Evolutionary conservation across 768 basidiomycete species (phyloP).

Genomic region (Strobilomyces confusus): DNA sequence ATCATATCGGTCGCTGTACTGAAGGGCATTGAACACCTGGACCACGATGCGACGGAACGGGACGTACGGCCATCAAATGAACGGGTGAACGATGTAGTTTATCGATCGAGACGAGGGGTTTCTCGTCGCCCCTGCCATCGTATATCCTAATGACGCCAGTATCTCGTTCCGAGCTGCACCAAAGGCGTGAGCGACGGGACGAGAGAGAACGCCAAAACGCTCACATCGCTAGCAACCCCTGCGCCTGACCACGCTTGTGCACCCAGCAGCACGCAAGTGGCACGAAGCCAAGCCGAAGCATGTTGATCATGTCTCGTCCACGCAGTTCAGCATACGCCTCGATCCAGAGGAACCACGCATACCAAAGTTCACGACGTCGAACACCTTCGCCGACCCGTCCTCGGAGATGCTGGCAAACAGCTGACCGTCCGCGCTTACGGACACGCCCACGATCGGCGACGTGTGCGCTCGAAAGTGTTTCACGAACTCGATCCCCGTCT

Average conservation of each 20-base stretch:
- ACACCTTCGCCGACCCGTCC: conserved; percentile 90
- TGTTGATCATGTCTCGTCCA: conserved; percentile 93
- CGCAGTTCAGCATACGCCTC: background rate
- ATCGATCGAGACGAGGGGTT: conserved; percentile 70
- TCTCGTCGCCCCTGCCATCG: conserved; percentile 84
- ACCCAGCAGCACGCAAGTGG: conserved; percentile 96
- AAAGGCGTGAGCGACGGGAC: conserved; percentile 13
- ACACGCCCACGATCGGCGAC: conserved; percentile 70
- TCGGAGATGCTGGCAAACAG: conserved; percentile 89
- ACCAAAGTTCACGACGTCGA: conserved; percentile 99
- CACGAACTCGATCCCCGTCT: conserved; percentile 92
- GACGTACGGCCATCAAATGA: conserved; percentile 81
- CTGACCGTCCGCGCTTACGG: conserved; percentile 88
- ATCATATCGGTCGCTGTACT: conserved; percentile 92
- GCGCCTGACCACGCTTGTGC: conserved; percentile 82
- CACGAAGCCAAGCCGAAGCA: conserved; percentile 81
- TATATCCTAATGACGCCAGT: conserved; percentile 81
- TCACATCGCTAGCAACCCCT: conserved; percentile 84
- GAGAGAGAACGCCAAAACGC: conserved; percentile 29
- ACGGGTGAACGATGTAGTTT: conserved; percentile 86
- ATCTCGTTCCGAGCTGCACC: conserved; percentile 67
- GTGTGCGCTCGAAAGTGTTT: conserved; percentile 96
- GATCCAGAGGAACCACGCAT: conserved; percentile 26
- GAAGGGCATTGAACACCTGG: background rate
- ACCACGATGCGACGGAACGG: background rate